Percentiles rank a stretch among this genome's conserved stretches.
Evolutionary conservation across 1,139 yeast species (phyloP).

Genomic region (Waltiozyma sp.): DNA sequence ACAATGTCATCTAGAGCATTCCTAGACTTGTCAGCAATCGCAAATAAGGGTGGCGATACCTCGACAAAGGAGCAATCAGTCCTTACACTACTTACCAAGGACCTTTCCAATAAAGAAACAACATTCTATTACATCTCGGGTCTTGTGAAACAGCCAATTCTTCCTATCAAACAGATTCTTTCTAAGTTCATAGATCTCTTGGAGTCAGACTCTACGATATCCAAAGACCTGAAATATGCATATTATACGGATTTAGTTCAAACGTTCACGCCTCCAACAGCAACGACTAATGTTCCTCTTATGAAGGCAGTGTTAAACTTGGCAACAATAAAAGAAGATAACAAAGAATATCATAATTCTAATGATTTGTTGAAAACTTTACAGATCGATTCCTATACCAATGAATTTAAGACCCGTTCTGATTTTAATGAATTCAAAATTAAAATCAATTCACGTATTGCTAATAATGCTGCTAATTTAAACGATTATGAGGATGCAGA

Average conservation of each 20-base stretch:
- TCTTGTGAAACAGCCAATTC: conserved; percentile 11
- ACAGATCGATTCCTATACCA: conserved; percentile 9
- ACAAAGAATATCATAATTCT: conserved; percentile 2
- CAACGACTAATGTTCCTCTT: conserved; percentile 6
- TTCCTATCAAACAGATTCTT: conserved; percentile 12
- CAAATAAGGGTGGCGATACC: conserved; percentile 5
- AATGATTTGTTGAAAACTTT: conserved; percentile 6
- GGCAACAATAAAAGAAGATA: conserved; percentile 7
- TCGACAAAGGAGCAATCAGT: conserved; percentile 8
- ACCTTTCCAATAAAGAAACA: conserved; percentile 1
- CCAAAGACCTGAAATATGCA: background rate
- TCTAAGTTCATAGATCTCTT: conserved; percentile 5
- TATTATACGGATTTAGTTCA: conserved; percentile 7
- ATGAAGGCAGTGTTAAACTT: conserved; percentile 7
- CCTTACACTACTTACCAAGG: conserved; percentile 3
- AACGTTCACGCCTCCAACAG: conserved; percentile 14
- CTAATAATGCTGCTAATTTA: conserved; percentile 11
- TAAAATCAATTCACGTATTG: conserved; percentile 12
- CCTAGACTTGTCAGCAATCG: conserved; percentile 8
- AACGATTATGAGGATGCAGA: conserved; percentile 9
- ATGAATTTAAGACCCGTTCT: conserved; percentile 8
- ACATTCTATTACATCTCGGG: conserved; percentile 6
- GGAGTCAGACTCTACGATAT: background rate
- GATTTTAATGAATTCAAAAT: conserved; percentile 10
- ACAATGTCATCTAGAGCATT: conserved; percentile 10